phyloP scores from a whole-genome alignment of 2,329 filamentous ascomycete genomes.

The Monosporascus sp. region DNA sequence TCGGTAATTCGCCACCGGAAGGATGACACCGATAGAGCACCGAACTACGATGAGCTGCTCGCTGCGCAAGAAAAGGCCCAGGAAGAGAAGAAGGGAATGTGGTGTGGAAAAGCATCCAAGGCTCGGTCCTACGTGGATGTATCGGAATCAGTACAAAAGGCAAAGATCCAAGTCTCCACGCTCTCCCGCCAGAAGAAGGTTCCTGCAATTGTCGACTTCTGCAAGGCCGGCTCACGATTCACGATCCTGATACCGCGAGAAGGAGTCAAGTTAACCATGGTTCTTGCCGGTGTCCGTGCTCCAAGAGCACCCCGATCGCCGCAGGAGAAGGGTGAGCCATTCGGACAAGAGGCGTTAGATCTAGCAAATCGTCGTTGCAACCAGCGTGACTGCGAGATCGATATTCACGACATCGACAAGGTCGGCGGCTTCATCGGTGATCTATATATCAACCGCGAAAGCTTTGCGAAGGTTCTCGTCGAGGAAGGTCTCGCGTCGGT shows the following conservation, averaged over 20 bases:
- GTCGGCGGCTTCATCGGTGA: constrained; percentile 95
- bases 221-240: constrained; percentile 94
- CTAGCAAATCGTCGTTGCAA: constrained; percentile 82
- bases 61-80: constrained; percentile 78
- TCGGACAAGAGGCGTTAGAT: constrained; percentile 90
- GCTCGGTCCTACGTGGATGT: constrained; percentile 80
- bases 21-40: constrained; percentile 88
- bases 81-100: constrained; percentile 87
- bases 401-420: constrained; percentile 93
- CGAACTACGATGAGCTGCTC: constrained; percentile 87
- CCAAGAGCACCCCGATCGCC: constrained; percentile 76
- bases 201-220: constrained; percentile 90
- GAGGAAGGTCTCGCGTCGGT: constrained; percentile 93
- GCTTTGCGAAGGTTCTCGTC: constrained; percentile 86
- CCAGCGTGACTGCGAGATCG: constrained; percentile 93
- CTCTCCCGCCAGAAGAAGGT: constrained; percentile 89
- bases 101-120: constrained; percentile 84
- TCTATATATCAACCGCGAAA: constrained; percentile 89
- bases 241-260: constrained; percentile 88
- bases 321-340: constrained; percentile 81
- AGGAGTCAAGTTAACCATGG: constrained; percentile 89
- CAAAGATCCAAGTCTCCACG: constrained; percentile 85
- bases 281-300: constrained; percentile 86
- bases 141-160: constrained; percentile 89
- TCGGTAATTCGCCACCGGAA: constrained; percentile 93